A percentile compares a stretch with the other conserved stretches of the same genome.
These are phyloP conservation scores for Neophaeococcomyces mojaviensis DNA, from an alignment of 2,329 filamentous ascomycete genomes.

Conservation along the genomic window DNA sequence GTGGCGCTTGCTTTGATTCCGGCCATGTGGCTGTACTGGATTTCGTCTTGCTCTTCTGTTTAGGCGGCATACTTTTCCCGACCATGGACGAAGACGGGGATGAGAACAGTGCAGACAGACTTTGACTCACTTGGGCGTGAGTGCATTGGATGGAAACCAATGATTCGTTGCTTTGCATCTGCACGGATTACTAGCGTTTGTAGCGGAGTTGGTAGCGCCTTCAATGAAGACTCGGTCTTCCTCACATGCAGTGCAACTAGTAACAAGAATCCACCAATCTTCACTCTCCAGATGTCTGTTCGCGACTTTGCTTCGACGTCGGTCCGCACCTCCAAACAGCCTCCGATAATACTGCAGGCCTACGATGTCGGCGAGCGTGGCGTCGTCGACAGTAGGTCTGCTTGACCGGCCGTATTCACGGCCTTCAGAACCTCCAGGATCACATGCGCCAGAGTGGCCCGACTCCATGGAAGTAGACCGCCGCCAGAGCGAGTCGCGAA, in stretches of 20 bases:
- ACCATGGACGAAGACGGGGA: too few relatives aligned
- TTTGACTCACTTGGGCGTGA: background rate
- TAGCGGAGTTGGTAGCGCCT: too few relatives aligned
- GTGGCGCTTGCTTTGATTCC: conserved; percentile 22
- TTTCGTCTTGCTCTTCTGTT: conserved; percentile 21
- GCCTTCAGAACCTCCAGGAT: conserved; percentile 10
- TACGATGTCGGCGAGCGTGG: conserved; percentile 23
- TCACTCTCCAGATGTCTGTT: conserved; percentile 1
- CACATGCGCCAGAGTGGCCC: conserved; percentile 15
- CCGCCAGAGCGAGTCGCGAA: background rate
- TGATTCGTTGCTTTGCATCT: background rate
- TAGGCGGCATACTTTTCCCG: conserved; percentile 20
- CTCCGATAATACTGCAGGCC: conserved; percentile 14
- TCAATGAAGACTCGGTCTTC: background rate
- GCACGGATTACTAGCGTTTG: background rate
- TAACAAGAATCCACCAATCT: background rate
- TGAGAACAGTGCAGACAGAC: background rate
- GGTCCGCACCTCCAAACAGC: background rate
- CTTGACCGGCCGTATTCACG: conserved; percentile 16
- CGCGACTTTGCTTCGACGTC: background rate
- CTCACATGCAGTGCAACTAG: conserved; percentile 1
- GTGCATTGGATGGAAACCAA: background rate
- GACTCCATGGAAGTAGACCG: conserved; percentile 11
- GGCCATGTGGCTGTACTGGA: conserved; percentile 16
- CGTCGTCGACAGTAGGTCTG: conserved; percentile 23